Conservation (phyloP, 768 basidiomycete species). For the Leccinum subgranulosum region DNA sequence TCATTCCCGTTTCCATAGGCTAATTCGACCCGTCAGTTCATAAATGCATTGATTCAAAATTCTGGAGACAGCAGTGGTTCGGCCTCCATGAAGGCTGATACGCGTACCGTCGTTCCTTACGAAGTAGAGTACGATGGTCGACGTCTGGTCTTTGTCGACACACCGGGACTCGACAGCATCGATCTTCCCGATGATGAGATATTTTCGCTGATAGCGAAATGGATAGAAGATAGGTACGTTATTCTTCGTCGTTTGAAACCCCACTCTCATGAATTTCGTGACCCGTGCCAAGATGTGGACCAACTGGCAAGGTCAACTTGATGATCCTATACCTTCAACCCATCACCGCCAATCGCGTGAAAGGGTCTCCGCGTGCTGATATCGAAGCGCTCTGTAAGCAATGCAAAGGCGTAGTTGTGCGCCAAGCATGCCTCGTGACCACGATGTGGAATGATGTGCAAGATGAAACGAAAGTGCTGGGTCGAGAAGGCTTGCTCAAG, state of each 20-base stretch:
- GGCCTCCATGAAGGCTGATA: neutral
- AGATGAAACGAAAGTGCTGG: neutral
- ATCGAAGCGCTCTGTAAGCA: slow-evolving; percentile 3
- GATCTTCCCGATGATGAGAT: neutral
- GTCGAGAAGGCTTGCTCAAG: neutral
- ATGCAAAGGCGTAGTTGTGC: neutral
- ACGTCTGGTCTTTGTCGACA: slow-evolving; percentile 4
- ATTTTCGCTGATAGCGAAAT: neutral
- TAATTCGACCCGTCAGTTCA: neutral
- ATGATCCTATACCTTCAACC: slow-evolving; percentile 7
- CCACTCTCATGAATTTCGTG: neutral
- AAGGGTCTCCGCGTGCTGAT: neutral
- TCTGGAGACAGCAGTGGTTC: neutral
- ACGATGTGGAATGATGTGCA: slow-evolving; percentile 8
- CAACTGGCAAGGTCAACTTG: neutral
- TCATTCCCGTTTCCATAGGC: neutral
- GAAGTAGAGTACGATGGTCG: neutral
- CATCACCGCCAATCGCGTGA: slow-evolving; percentile 3
- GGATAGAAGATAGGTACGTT: neutral
- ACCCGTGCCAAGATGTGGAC: neutral
- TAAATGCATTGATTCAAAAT: neutral
- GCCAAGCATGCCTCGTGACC: slow-evolving; percentile 6
- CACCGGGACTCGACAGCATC: slow-evolving; percentile 4
- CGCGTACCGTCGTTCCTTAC: neutral
- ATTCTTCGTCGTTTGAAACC: neutral